Evolutionary conservation across 768 basidiomycete species (phyloP), one percentile per base, ranked within the genome.

Genomic region (Suillus spraguei): DNA sequence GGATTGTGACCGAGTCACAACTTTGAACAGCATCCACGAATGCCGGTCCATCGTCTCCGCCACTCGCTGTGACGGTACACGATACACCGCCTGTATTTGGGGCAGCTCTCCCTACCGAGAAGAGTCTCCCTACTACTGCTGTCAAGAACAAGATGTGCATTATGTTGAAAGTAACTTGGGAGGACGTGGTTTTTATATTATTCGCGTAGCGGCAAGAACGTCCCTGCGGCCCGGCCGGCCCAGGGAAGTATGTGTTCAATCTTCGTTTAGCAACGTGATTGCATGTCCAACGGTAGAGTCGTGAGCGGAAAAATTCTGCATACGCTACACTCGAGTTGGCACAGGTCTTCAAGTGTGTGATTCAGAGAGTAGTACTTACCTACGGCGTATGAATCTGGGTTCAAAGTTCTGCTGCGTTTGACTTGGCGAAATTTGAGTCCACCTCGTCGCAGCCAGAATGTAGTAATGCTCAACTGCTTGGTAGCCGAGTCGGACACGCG

Each of bases 11-110:
- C 1, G 78, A 82, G 59, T 67, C 66, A 66, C 80, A 84, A 28
- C 74, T 69, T 60, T 74, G 71, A 62, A 81, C 77, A 13, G 84
- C 83, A 28, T 72, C 65, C 24, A 84, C 65, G 63, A 87, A 80
- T 13, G 75, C 75, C 0, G 85, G 82, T 2, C 81, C 78, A 69
- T 87, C 86, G 65, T 87, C 86, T 8, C 77, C 76, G 20, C 84
- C 82, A 56, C 70, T 78, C 11, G 83, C 78, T 4, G 65, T 62
- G 50, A 86, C 63, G 9, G 79, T 82, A 67, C 85, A 87, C n/a
- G 61, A 53, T 6, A 22, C 50, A 24, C 42, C 58, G n/a, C 22
- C 50, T 24, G 63, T 61, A 4, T 42, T 49, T 39, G 20, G 33
- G 60, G 35, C 20, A 46, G 55, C 16, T 56, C 38, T 16, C 17